Conservation (phyloP, 1,284 basidiomycete species). For the Chiua sp. region DNA sequence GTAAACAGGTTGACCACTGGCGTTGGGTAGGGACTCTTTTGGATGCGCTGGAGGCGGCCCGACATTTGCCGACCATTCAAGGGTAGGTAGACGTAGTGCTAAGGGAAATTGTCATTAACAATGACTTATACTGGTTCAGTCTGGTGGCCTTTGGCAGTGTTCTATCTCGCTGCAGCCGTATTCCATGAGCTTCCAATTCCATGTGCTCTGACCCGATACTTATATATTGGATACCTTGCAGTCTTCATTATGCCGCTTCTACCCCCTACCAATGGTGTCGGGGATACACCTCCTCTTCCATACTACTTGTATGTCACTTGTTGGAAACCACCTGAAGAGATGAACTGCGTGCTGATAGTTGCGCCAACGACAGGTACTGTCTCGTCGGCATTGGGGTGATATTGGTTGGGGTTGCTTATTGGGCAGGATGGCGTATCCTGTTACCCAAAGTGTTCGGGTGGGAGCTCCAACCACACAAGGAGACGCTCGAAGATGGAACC, state of each 20-base stretch:
- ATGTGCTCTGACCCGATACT: neutral
- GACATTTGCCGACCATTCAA: conserved; percentile 57
- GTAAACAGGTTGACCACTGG: neutral
- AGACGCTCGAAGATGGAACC: conserved; percentile 58
- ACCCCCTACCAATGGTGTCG: conserved; percentile 55
- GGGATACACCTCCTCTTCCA: conserved; percentile 63
- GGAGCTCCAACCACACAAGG: conserved; percentile 52
- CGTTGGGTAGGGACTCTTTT: conserved; percentile 56
- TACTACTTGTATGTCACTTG: conserved; percentile 55
- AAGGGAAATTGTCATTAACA: neutral
- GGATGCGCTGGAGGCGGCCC: conserved; percentile 57
- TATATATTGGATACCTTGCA: neutral
- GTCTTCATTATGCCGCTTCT: conserved; percentile 63
- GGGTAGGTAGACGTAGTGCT: conserved; percentile 33
- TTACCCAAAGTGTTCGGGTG: conserved; percentile 57
- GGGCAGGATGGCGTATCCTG: conserved; percentile 57
- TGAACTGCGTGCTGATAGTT: neutral
- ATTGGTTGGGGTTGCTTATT: conserved; percentile 53
- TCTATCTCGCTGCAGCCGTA: conserved; percentile 56
- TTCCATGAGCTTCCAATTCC: conserved; percentile 46
- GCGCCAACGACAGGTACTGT: conserved; percentile 48
- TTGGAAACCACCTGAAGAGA: neutral
- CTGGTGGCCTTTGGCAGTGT: conserved; percentile 61
- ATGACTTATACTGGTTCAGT: conserved; percentile 39
- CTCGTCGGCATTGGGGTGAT: conserved; percentile 60